Percentiles rank a stretch among this genome's conserved stretches.
Conservation (phyloP, 352 stramenopile genomes). For the Globisporangium megalacanthum region DNA sequence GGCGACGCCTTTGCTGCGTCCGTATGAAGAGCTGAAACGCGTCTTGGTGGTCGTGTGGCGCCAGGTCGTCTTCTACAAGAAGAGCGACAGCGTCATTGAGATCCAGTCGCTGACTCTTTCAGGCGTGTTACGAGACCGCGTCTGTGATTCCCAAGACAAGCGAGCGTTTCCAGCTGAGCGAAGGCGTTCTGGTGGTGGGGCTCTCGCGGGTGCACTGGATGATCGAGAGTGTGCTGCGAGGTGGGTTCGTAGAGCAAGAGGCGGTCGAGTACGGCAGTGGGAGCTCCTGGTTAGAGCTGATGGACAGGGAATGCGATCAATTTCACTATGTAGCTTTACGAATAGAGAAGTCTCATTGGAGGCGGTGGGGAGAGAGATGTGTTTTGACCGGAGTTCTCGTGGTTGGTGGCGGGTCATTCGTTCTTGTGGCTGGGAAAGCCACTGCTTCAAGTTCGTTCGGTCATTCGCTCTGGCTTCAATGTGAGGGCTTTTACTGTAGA, state of each 20-base stretch:
- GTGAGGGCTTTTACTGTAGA: no score
- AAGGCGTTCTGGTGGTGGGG: background rate
- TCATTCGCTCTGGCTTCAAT: no score
- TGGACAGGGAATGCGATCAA: background rate
- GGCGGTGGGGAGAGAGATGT: no score
- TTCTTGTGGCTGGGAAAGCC: no score
- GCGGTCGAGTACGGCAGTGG: background rate
- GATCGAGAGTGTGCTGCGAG: slow-evolving; percentile 1
- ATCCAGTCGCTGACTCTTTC: slow-evolving; percentile 17
- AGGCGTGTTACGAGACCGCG: slow-evolving; percentile 36
- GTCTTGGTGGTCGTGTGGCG: slow-evolving; percentile 31
- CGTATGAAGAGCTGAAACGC: slow-evolving; percentile 26
- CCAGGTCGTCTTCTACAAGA: slow-evolving; percentile 32
- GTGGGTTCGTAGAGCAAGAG: background rate
- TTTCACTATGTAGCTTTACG: background rate
- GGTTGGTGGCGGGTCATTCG: no score
- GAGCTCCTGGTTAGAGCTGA: background rate
- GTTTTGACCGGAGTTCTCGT: no score
- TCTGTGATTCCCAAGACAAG: slow-evolving; percentile 10
- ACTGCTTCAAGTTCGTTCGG: no score
- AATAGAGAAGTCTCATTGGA: no score
- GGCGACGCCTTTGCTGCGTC: slow-evolving; percentile 27
- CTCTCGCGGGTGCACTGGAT: background rate
- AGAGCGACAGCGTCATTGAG: slow-evolving; percentile 36
- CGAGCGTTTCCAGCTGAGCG: background rate